These are phyloP conservation scores for Aspergillus panamensis DNA, from an alignment of 495 filamentous ascomycete species.

Conservation along the genomic window DNA sequence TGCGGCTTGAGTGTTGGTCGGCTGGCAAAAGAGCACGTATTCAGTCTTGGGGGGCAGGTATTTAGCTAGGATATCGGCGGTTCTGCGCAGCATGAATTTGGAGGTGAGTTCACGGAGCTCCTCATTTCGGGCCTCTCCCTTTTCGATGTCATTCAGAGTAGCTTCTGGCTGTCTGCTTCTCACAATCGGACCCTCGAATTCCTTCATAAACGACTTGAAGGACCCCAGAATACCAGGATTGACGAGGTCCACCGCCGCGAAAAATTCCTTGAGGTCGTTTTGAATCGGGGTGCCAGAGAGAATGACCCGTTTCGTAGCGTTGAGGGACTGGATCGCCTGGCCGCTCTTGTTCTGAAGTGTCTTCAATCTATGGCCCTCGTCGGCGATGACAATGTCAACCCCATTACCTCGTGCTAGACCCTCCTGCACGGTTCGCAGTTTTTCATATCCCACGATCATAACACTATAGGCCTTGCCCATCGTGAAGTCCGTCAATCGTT, in stretches of 20 bases:
- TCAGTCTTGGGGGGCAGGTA: conserved; percentile 77
- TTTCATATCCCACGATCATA: conserved; percentile 85
- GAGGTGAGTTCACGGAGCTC: conserved; percentile 66
- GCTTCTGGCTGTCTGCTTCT: conserved; percentile 71
- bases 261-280: conserved; percentile 79
- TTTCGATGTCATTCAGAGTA: conserved; percentile 62
- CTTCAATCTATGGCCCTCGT: conserved; percentile 80
- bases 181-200: conserved; percentile 72
- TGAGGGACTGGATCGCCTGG: conserved; percentile 68
- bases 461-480: conserved; percentile 69
- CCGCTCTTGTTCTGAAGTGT: conserved; percentile 79
- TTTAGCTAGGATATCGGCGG: conserved; percentile 68
- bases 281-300: conserved; percentile 77
- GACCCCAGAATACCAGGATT: conserved; percentile 71
- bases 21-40: conserved; percentile 72
- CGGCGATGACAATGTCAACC: conserved; percentile 75
- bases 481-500: conserved; percentile 69
- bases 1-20: conserved; percentile 62
- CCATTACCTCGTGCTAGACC: conserved; percentile 60
- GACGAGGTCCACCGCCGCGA: conserved; percentile 73
- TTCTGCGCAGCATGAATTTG: conserved; percentile 72
- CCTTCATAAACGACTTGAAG: conserved; percentile 64
- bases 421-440: conserved; percentile 63
- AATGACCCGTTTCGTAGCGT: conserved; percentile 64
- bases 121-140: conserved; percentile 64